phyloP scores from a whole-genome alignment of 2,329 filamentous ascomycete genomes.

The Sporothrix schenckii region DNA sequence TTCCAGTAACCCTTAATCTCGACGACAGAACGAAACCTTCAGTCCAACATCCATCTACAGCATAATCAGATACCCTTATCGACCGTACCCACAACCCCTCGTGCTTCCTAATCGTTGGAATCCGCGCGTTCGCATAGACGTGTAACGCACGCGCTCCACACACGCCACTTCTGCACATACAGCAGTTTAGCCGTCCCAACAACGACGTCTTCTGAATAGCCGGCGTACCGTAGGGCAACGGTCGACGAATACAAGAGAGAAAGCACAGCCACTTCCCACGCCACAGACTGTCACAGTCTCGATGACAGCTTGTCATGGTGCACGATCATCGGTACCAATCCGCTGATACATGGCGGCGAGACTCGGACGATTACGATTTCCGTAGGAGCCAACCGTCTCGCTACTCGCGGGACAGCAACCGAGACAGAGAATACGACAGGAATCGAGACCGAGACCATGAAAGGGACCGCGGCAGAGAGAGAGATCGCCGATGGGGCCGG shows the following conservation, averaged over 20 bases:
- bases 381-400: neutral
- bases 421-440: slow-evolving; percentile 13
- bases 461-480: slow-evolving; percentile 34
- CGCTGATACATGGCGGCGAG: slow-evolving; percentile 9
- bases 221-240: neutral
- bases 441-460: slow-evolving; percentile 31
- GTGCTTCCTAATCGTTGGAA: neutral
- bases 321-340: neutral
- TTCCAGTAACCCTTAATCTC: neutral
- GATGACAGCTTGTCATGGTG: slow-evolving; percentile 15
- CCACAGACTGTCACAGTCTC: neutral
- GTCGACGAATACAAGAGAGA: neutral
- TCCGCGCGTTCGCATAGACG: neutral
- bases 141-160: slow-evolving; percentile 2
- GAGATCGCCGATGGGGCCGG: slow-evolving; percentile 32
- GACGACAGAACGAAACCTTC: neutral
- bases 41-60: neutral
- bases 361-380: slow-evolving; percentile 15
- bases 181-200: neutral
- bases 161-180: neutral
- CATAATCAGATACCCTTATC: neutral
- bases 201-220: neutral
- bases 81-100: neutral
- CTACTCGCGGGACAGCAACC: slow-evolving; percentile 12
- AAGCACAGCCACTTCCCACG: neutral